Evolutionary conservation across 1,139 yeast species (phyloP), one percentile per base, ranked within the genome.

Genomic region (Sugiyamaella pinicola): DNA sequence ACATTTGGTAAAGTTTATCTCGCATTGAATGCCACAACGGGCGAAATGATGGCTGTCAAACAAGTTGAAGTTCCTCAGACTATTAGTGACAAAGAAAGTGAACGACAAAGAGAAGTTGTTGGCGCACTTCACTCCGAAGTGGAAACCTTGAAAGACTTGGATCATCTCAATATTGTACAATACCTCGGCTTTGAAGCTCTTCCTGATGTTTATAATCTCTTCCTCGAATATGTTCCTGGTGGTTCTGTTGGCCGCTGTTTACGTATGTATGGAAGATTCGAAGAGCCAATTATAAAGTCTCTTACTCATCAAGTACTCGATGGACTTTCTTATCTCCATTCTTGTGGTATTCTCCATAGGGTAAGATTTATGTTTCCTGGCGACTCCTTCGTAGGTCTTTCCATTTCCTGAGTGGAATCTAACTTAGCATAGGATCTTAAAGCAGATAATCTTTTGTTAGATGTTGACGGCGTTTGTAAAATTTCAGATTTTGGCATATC

Each of bases 31-130:
- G 95, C 90, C 13, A 93, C 98, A 0, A 90, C 96, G 0, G 98
- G 99, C 53, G 99, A 95, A 64, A 91, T 95, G 96, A 84, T 95
- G 73, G 99, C 99, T 0, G 99, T 95, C 1, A 95, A 95, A 66
- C 99, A 95, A 68, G 97, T 93, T 4, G 83, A 80, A 49, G 86
- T 86, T 4, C 85, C 89, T 1, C 75, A 71, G 46, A 72, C 75
- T 21, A 68, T 75, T 13, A 69, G 72, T 12, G 81, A 76, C 52
- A 73, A 73, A 49, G 80, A 78, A 48, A 70, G 72, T 39, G 68
- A 68, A 6, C 59, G 61, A 13, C 74, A 77, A 45, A 72, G 72
- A 47, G 90, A 83, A 54, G 88, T 87, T 1, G 80, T 89, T 47
- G 93, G 85, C 53, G 96, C 97, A 0, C 74, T 93, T 47, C 85